These are phyloP conservation scores for Talaromyces sp. DNA, from an alignment of 2,329 filamentous ascomycete species.

Conservation along the genomic window DNA sequence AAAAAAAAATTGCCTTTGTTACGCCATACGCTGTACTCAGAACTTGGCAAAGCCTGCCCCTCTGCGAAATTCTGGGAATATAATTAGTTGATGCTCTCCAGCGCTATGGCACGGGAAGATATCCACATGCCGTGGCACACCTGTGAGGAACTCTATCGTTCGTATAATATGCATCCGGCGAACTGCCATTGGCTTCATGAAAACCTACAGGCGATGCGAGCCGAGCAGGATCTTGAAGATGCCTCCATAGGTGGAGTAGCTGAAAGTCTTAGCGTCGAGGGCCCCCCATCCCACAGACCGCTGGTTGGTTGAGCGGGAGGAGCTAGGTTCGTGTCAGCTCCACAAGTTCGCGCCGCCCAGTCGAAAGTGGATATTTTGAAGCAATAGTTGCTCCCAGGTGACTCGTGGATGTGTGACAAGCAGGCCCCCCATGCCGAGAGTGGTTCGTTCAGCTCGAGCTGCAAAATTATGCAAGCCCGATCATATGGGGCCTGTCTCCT, in stretches of 20 bases:
- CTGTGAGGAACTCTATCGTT: conserved; percentile 5
- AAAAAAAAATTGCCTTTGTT: no score
- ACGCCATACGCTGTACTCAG: no score
- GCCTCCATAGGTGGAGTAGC: conserved; percentile 8
- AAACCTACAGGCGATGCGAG: conserved; percentile 12
- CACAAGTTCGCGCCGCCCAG: conserved; percentile 8
- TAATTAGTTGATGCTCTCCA: neutral
- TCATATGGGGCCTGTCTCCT: neutral
- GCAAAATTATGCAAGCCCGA: neutral
- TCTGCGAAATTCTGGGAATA: neutral
- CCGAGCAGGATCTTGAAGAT: conserved; percentile 4
- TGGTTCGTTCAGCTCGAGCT: neutral
- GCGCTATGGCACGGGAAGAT: neutral
- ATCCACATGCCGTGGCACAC: neutral
- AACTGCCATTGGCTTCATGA: conserved; percentile 2
- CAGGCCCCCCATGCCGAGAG: conserved; percentile 1
- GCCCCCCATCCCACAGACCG: neutral
- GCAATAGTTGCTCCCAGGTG: conserved; percentile 5
- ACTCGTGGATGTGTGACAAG: conserved; percentile 1
- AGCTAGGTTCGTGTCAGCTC: conserved; percentile 3
- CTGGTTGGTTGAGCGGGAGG: neutral
- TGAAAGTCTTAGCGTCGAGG: conserved; percentile 8
- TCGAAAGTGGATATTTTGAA: conserved; percentile 3
- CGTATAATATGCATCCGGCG: conserved; percentile 1
- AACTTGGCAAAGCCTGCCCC: no score